Evolutionary conservation across 208 protist genomes (phyloP), one percentile per base, ranked within the genome.

Genomic region (Blechomonas ayalai): DNA sequence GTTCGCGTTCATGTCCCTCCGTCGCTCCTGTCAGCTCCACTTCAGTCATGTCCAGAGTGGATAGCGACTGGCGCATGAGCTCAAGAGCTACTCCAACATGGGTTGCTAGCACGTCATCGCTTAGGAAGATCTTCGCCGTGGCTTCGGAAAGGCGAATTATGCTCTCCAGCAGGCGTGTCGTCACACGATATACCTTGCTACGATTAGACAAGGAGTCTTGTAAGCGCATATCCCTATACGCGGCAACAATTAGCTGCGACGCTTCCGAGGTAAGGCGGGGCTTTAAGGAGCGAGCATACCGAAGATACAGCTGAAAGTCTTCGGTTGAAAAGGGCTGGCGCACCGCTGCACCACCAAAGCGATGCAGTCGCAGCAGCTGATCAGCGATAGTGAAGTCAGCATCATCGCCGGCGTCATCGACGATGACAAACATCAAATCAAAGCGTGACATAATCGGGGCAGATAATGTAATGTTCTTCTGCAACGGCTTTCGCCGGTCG

Each of bases 391-490:
- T 83, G 35, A 65, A 83, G 81, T 99, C 98, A 0, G 71, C 78
- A n/a, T 90, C 78, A 36, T 94, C 86, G 63, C 98, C 82, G 47
- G 78, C 83, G 61, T 99, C 94, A 59, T 99, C 98, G 0, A 98
- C 69, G 28, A 99, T 92, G 23, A 99, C 92, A 68, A 99, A 99
- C 78, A 99, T 99, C 20, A 99, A 82, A 78, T 99, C 99, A 56
- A 99, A 99, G 39, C 99, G 91, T 0, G 97, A 99, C 96, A 99
- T 98, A 54, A 99, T 98, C 1, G 99, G 90, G 70, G 75, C 84
- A 50, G 87, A 91, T 80, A 97, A 97, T 35, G 69, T 73, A 18
- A 98, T 76, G 77, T 97, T 97, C 49, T 83, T 82, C 60, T 96
- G 79, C 13, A 98, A 56, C 5, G 91, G 78, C 42, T 95, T 96